These are phyloP conservation scores for Skeletonema potamos DNA, from an alignment of 108 stramenopile species.

Conservation along the genomic window DNA sequence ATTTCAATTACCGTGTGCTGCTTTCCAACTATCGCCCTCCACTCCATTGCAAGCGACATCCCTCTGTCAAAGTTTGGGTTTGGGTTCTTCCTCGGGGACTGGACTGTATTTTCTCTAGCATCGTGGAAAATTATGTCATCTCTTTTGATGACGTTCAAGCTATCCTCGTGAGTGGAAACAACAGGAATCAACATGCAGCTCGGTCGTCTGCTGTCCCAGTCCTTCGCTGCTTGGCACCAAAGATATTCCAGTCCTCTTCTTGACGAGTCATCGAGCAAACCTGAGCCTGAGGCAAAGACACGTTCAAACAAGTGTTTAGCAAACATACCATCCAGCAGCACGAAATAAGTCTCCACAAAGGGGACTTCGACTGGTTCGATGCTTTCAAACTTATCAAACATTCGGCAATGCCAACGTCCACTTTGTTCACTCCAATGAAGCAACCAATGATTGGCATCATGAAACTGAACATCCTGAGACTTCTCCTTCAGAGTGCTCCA, in stretches of 20 bases:
- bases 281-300: neutral
- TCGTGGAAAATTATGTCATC: no score
- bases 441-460: neutral
- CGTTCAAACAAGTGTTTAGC: conserved; percentile 16
- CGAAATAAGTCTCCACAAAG: conserved; percentile 25
- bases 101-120: no score
- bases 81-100: no score
- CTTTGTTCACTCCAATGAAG: neutral
- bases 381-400: neutral
- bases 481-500: neutral
- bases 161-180: neutral
- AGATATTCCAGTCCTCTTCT: neutral
- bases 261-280: neutral
- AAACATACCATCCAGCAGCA: conserved; percentile 25
- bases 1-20: neutral
- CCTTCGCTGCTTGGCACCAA: neutral
- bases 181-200: neutral
- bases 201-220: neutral
- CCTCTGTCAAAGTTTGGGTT: neutral
- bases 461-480: neutral
- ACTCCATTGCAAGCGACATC: neutral
- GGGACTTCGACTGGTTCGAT: conserved; percentile 15
- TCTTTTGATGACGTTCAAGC: neutral
- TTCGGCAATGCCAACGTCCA: neutral
- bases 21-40: neutral